Evolutionary conservation across 768 basidiomycete genomes (phyloP).

Genomic region (Tulasnella sp.): DNA sequence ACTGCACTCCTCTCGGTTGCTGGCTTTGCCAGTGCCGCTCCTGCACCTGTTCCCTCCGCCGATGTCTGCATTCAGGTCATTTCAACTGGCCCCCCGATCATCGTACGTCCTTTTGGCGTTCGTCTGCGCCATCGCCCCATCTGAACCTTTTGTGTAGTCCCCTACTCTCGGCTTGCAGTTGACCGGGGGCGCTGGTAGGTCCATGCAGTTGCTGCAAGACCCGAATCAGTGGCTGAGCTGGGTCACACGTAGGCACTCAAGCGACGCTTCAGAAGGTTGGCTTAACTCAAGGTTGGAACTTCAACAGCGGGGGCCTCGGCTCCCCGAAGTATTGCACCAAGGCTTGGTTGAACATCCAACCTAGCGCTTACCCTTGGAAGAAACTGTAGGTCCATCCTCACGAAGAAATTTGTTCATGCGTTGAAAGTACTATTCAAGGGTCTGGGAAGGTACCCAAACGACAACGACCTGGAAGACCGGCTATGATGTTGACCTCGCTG

Average conservation of each 20-base stretch:
- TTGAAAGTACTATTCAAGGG: neutral
- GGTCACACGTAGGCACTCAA: neutral
- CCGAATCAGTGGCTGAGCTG: neutral
- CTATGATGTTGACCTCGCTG: neutral
- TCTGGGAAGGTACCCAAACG: neutral
- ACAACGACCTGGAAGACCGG: slow-evolving; percentile 9
- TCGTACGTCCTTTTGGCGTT: neutral
- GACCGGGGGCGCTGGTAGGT: neutral
- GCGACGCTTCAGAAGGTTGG: neutral
- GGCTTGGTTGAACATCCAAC: slow-evolving; percentile 1
- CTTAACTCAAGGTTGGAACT: slow-evolving; percentile 4
- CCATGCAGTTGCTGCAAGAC: neutral
- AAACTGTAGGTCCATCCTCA: neutral
- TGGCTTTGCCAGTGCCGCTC: neutral
- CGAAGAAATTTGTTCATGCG: neutral
- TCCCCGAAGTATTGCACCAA: neutral
- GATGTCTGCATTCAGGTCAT: slow-evolving; percentile 5
- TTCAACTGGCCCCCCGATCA: neutral
- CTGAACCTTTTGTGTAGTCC: neutral
- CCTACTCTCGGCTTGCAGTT: neutral
- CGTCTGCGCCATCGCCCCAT: neutral
- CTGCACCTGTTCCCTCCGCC: neutral
- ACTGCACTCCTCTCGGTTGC: neutral
- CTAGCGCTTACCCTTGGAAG: neutral
- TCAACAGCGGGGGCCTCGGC: neutral